These are phyloP conservation scores for Kurtzmaniella quercitrusa DNA, from an alignment of 1,139 yeast species.

Conservation along the genomic window DNA sequence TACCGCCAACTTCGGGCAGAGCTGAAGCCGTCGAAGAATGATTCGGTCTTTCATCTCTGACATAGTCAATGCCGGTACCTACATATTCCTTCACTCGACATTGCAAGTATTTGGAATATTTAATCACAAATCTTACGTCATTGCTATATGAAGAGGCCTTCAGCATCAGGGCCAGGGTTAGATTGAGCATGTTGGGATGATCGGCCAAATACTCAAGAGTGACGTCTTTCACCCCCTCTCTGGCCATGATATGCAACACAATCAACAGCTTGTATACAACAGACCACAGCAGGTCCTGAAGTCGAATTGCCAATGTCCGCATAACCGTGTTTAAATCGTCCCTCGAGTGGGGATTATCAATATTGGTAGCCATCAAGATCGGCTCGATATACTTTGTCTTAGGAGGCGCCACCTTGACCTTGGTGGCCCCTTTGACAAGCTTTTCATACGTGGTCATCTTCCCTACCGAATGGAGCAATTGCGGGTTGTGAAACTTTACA, in stretches of 20 bases:
- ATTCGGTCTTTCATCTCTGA: constrained; percentile 60
- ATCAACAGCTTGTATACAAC: constrained; percentile 81
- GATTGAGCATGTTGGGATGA: constrained; percentile 49
- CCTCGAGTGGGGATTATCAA: constrained; percentile 34
- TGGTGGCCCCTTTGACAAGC: constrained; percentile 48
- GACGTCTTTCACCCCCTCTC: constrained; percentile 80
- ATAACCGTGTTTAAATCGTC: constrained; percentile 68
- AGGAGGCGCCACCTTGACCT: constrained; percentile 86
- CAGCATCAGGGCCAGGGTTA: constrained; percentile 28
- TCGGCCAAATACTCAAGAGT: constrained; percentile 62
- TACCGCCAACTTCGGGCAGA: constrained; percentile 48
- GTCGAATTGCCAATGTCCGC: constrained; percentile 54
- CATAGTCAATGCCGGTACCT: constrained; percentile 67
- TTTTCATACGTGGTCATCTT: constrained; percentile 45
- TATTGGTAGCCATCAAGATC: constrained; percentile 69
- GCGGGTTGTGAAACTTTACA: too few relatives aligned
- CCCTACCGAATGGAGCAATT: not conserved
- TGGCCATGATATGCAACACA: constrained; percentile 83
- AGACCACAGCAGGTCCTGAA: constrained; percentile 84
- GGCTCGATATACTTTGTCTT: constrained; percentile 95
- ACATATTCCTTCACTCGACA: constrained; percentile 68
- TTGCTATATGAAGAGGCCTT: constrained; percentile 29
- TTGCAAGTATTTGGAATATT: constrained; percentile 69
- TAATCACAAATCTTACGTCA: constrained; percentile 61
- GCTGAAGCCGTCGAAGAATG: constrained; percentile 25